Base-by-base conservation (phyloP, 495 filamentous ascomycete genomes). In the Aspergillus heteromorphus region DNA sequence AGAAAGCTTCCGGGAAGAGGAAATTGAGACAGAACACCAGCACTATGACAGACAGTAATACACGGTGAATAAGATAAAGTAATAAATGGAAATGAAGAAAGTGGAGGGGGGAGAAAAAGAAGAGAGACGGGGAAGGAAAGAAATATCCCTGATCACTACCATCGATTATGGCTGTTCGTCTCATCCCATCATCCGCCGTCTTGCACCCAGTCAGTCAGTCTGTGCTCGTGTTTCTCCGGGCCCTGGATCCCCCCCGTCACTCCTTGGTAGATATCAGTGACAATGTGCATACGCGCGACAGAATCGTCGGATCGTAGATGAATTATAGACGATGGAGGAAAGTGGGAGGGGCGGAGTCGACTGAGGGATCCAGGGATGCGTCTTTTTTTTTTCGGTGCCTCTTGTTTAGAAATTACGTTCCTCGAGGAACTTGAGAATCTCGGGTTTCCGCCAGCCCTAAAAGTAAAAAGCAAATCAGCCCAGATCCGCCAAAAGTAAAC, bases 401-500 rank as follows among this genome's bases (percentile, higher is more conserved):
- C 2, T 40, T 16, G 16, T 41, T 72, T 72, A 79, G 49, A 79
- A 79, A 62, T 73, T 73, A 48, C 73, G 69, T 30, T 78, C 73
- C 40, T 65, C 48, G 25, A 79, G 65, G 65, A 79, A 79, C 36
- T 69, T 69, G 49, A 71, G 59, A 34, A 79, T 77, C 48, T 78
- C 72, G 14, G 66, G 67, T 72, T 76, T 78, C 55, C 73, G 73
- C 77, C 77, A 79, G 58, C 77, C 77, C 77, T 79, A 45, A 9
- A 40, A 11, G 20, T 6, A 40, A 5, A 16, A 43, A 36, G 17
- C 34, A 18, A n/a, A 55, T 57, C 27, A 51, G 49, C 14, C 6
- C 19, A 2, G 19, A 8, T 2, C 10, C 23, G 10, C 29, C 6
- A 30, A 25, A 16, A 4, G 19, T 14, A 29, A 21, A 29, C 3